Base-by-base conservation (phyloP, 2,329 filamentous ascomycete species). In the Aspergillus puulaauensis region DNA sequence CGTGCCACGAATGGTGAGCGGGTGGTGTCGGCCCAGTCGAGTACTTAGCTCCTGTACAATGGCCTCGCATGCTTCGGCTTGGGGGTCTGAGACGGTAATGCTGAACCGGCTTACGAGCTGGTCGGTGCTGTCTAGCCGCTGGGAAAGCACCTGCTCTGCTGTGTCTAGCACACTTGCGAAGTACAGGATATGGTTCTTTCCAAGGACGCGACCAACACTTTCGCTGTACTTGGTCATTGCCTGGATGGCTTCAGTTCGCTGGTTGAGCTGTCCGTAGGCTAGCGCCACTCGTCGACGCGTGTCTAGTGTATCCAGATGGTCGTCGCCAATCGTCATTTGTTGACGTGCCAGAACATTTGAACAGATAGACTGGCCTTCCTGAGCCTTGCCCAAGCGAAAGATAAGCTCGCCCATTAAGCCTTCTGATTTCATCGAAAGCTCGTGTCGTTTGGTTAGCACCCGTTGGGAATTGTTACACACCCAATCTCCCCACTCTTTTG, bases 311-410 rank as follows among this genome's bases (percentile, higher is more conserved):
- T 71, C 68, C 8, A 70, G 31, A 40, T 70, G 68, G 12, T 70
- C 66, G 41, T 72, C 70, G 14, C 70, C 70, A 19, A 72, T 67
- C 8, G 59, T 66, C 62, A 72, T 72, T 44, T 72, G 70, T 37
- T 72, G 70, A 6, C 68, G 68, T 1, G 70, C 70, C 2, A 72
- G 61, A 2, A 71, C 66, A 8, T 72, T 71, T 17, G 70, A 67
- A 17, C 67, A 69, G 15, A 71, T 58, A 0, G 69, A 71, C 53
- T 72, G 68, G 0, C 66, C 65, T 37, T 71, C 69, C 35, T 69
- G 64, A 15, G 63, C 57, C 14, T 66, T 66, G 8, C 69, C 70
- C 15, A 64, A 61, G 2, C 62, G 62, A 31, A 58, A 62, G 12
- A 71, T 48, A 8, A 71, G 59, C 21, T 72, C 69, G n/a, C 63